phyloP scores from a whole-genome alignment of 306 rosid species.

The Heteromeles arbutifolia region DNA sequence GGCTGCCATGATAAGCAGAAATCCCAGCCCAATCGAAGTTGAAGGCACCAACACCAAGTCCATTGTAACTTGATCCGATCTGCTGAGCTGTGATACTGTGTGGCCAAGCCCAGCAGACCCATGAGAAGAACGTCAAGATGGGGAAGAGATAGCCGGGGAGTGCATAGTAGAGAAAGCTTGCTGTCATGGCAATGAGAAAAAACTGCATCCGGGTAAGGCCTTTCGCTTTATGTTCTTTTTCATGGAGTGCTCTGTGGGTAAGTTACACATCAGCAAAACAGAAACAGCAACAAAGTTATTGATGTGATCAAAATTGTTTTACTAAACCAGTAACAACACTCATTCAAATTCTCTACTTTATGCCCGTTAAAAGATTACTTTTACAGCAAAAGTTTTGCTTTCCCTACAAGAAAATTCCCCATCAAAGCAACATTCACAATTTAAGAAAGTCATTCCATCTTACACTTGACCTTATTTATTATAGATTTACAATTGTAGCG shows the following conservation, averaged over 20 bases:
- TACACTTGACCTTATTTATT: conserved; percentile 16
- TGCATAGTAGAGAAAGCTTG: conserved; percentile 75
- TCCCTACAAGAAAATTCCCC: conserved; percentile 26
- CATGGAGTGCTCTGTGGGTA: conserved; percentile 81
- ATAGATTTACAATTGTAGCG: conserved; percentile 1
- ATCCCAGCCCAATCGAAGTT: conserved; percentile 98
- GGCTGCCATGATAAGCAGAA: conserved; percentile 96
- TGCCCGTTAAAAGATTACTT: conserved; percentile 13
- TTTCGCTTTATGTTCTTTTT: conserved; percentile 52
- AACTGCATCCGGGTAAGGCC: conserved; percentile 76
- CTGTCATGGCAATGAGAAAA: conserved; percentile 64
- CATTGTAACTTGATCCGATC: conserved; percentile 79
- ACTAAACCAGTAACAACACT: conserved; percentile 3
- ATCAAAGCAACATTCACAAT: conserved; percentile 16
- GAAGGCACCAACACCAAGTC: conserved; percentile 91
- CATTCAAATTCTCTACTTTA: conserved; percentile 4
- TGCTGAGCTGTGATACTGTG: conserved; percentile 89
- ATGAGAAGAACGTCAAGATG: conserved; percentile 84
- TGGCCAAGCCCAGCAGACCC: conserved; percentile 99
- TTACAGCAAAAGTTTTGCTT: conserved; percentile 11
- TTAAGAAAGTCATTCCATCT: conserved; percentile 8
- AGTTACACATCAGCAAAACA: conserved; percentile 2
- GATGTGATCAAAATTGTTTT: neutral
- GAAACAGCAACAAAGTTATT: neutral
- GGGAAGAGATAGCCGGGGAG: conserved; percentile 84